These are phyloP conservation scores for Boletus huronensis DNA, from an alignment of 768 basidiomycete species.

Conservation along the genomic window DNA sequence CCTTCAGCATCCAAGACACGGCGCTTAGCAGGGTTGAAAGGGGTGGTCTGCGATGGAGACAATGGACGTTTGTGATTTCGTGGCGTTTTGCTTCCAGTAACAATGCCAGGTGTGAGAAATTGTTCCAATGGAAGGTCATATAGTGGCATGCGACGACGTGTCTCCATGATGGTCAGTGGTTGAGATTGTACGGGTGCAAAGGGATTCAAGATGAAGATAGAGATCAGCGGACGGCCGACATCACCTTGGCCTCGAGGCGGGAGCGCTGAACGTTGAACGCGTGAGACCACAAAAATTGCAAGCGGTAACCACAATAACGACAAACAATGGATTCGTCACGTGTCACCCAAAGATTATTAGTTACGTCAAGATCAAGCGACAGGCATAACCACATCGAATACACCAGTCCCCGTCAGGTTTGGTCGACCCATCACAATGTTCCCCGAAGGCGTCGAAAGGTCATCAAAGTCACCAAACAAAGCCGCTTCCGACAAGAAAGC, in stretches of 20 bases:
- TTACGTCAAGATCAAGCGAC: slow-evolving; percentile 9
- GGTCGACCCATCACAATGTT: slow-evolving; percentile 90
- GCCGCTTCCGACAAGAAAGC: slow-evolving; percentile 93
- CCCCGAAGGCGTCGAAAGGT: slow-evolving; percentile 84
- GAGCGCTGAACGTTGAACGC: neutral
- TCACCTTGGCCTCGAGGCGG: slow-evolving; percentile 23
- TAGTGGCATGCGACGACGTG: slow-evolving; percentile 45
- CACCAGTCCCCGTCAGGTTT: slow-evolving; percentile 88
- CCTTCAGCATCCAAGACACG: slow-evolving; percentile 59
- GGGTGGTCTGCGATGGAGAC: slow-evolving; percentile 48
- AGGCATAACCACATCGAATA: slow-evolving; percentile 82
- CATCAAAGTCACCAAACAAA: slow-evolving; percentile 92
- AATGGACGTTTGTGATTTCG: slow-evolving; percentile 56
- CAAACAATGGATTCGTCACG: slow-evolving; percentile 20
- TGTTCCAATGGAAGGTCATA: slow-evolving; percentile 57
- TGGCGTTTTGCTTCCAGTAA: slow-evolving; percentile 18
- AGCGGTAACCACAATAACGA: slow-evolving; percentile 18
- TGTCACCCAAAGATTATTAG: slow-evolving; percentile 4
- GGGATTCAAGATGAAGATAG: slow-evolving; percentile 12
- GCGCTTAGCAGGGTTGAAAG: slow-evolving; percentile 65
- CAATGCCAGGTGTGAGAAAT: slow-evolving; percentile 41
- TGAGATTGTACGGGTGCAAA: slow-evolving; percentile 2
- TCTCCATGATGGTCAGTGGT: slow-evolving; percentile 20
- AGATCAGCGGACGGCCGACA: slow-evolving; percentile 26
- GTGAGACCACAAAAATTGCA: slow-evolving; percentile 18